Percentiles rank a stretch among this genome's conserved stretches.
These are phyloP conservation scores for Gynandropsis gynandra DNA, from an alignment of 345 rosid species.

Conservation along the genomic window DNA sequence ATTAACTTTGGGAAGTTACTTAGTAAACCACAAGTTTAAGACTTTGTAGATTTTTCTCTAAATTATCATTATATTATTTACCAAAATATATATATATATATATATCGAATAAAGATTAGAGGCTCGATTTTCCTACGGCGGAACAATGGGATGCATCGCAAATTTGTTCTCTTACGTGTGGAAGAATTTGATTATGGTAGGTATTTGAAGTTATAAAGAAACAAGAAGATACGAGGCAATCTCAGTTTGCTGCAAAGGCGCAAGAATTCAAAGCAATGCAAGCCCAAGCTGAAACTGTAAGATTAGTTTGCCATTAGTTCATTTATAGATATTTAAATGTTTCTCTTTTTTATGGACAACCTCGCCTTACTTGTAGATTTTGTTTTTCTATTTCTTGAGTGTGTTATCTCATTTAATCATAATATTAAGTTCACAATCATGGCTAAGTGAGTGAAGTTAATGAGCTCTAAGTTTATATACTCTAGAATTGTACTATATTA, in stretches of 20 bases:
- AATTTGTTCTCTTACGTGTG: conserved; percentile 2
- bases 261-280: conserved; percentile 80
- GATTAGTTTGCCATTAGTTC: conserved; percentile 15
- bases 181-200: conserved; percentile 29
- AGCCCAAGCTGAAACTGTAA: conserved; percentile 89
- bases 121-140: background rate
- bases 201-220: conserved; percentile 70
- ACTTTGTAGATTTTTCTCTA: too few relatives aligned
- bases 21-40: too few relatives aligned
- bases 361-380: background rate
- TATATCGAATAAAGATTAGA: conserved; percentile 2
- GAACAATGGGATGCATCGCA: conserved; percentile 5
- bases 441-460: too few relatives aligned
- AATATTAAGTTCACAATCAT: too few relatives aligned
- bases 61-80: too few relatives aligned
- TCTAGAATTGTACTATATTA: background rate
- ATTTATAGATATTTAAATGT: background rate
- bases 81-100: too few relatives aligned
- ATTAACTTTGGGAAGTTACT: too few relatives aligned
- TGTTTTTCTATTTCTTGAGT: background rate
- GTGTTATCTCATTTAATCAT: background rate
- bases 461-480: too few relatives aligned
- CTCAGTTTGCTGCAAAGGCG: conserved; percentile 52
- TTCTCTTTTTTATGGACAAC: conserved; percentile 8
- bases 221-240: conserved; percentile 74